Conservation (phyloP, 2,329 filamentous ascomycete genomes). For the Pyricularia grisea region DNA sequence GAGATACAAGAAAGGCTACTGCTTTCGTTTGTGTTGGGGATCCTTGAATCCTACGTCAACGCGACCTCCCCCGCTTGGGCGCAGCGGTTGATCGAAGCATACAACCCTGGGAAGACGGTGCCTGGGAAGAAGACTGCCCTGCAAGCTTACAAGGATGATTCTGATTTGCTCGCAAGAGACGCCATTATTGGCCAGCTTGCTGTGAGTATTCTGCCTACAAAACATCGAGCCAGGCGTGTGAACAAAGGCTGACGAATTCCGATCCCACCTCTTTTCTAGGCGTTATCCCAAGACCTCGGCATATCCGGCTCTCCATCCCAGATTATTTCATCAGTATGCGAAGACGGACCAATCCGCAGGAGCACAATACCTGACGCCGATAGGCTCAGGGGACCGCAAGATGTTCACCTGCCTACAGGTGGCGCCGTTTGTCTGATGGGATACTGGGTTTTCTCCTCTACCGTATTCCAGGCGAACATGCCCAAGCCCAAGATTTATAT, state of each 20-base stretch:
- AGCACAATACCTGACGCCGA: slow-evolving; percentile 31
- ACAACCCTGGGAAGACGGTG: slow-evolving; percentile 54
- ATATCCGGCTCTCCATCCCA: slow-evolving; percentile 34
- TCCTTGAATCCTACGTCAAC: slow-evolving; percentile 66
- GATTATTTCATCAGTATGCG: slow-evolving; percentile 35
- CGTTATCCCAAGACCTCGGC: slow-evolving; percentile 54
- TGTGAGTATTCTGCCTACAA: slow-evolving; percentile 24
- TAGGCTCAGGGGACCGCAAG: slow-evolving; percentile 24
- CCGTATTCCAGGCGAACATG: slow-evolving; percentile 49
- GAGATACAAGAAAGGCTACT: slow-evolving; percentile 54
- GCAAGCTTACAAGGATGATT: slow-evolving; percentile 52
- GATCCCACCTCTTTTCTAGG: slow-evolving; percentile 24
- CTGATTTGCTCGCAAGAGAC: slow-evolving; percentile 50
- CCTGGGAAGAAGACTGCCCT: slow-evolving; percentile 51
- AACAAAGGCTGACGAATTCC: not conserved
- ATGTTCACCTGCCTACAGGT: slow-evolving; percentile 48
- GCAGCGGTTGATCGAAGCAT: slow-evolving; percentile 57
- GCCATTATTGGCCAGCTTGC: slow-evolving; percentile 64
- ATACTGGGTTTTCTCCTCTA: slow-evolving; percentile 53
- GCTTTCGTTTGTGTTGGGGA: slow-evolving; percentile 68
- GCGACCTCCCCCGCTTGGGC: slow-evolving; percentile 52
- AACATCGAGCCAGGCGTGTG: not conserved
- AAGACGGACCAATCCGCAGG: slow-evolving; percentile 25
- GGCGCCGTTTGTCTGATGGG: slow-evolving; percentile 50
- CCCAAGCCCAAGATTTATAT: slow-evolving; percentile 43